These are phyloP conservation scores for Daucus carota DNA, from an alignment of 129 eudicot genomes.

Conservation along the genomic window DH1_v3.0 NC_030383.2:55398501-55399000, in stretches of 20 bases:
- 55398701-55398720: constrained; percentile 10
- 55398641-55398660: constrained; percentile 56
- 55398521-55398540: constrained; percentile 35
- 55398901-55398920: constrained; percentile 40
- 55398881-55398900: constrained; percentile 75
- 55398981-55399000: neutral
- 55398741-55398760: constrained; percentile 5
- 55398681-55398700: constrained; percentile 37
- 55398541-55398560: constrained; percentile 13
- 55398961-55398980: neutral
- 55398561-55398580: neutral
- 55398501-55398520: constrained; percentile 38
- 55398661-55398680: constrained; percentile 63
- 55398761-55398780: constrained; percentile 76
- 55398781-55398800: constrained; percentile 51
- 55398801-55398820: constrained; percentile 54
- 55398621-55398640: constrained; percentile 34
- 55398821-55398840: constrained; percentile 58
- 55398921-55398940: constrained; percentile 32
- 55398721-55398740: neutral
- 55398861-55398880: constrained; percentile 44
- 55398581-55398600: constrained; percentile 5
- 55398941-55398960: neutral
- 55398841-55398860: constrained; percentile 32
- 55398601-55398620: constrained; percentile 41